A percentile compares a stretch with the other conserved stretches of the same genome.
Evolutionary conservation across 2,329 filamentous ascomycete species (phyloP).

Genomic region (Thielaviopsis populi): DNA sequence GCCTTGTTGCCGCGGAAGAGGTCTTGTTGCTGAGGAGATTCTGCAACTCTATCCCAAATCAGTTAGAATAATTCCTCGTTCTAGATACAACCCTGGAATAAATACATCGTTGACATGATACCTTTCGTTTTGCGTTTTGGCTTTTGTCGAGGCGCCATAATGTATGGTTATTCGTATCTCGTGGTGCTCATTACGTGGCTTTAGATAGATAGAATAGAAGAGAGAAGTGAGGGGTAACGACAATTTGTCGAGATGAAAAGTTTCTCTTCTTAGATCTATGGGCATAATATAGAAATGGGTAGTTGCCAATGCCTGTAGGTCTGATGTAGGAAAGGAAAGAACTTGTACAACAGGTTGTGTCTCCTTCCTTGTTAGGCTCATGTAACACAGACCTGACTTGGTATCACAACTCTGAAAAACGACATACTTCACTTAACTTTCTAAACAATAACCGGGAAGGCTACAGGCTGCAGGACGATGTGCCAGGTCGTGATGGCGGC

Average conservation of each 20-base stretch:
- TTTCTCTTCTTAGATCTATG: neutral
- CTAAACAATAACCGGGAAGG: too few relatives aligned
- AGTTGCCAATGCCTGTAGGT: neutral
- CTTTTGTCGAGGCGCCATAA: slow-evolving; percentile 10
- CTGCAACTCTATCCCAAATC: neutral
- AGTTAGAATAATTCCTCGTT: neutral
- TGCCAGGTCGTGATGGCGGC: neutral
- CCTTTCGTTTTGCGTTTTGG: slow-evolving; percentile 11
- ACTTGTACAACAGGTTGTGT: neutral
- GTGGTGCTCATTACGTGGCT: neutral
- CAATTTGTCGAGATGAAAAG: neutral
- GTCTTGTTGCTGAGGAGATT: slow-evolving; percentile 1
- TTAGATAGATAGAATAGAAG: neutral
- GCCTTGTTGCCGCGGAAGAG: neutral
- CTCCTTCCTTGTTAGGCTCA: neutral
- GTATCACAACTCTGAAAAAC: neutral
- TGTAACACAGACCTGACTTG: neutral
- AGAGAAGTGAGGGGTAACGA: neutral
- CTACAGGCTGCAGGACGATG: neutral
- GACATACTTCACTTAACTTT: neutral
- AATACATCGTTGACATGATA: neutral
- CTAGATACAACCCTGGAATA: neutral
- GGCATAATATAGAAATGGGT: neutral
- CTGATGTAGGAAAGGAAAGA: neutral
- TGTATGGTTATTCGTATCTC: neutral